Percentiles rank a stretch among this genome's conserved stretches.
phyloP scores from a whole-genome alignment of 495 filamentous ascomycete species.

The Lineolata rhizophorae region DNA sequence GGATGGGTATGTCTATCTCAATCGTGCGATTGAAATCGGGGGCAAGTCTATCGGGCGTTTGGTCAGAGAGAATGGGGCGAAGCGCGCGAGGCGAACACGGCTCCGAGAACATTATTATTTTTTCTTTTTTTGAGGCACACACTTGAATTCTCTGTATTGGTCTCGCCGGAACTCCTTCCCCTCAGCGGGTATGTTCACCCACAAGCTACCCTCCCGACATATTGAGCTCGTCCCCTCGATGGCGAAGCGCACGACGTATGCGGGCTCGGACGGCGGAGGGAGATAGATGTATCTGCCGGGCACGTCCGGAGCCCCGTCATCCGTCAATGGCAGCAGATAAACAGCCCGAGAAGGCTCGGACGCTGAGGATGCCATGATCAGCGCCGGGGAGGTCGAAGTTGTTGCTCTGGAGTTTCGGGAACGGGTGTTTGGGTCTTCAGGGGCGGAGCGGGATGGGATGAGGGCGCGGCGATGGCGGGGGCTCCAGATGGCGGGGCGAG shows the following conservation, averaged over 20 bases:
- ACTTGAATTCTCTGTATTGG: constrained; percentile 74
- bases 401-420: neutral
- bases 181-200: constrained; percentile 77
- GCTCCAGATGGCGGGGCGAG: too few species aligned
- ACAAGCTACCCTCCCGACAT: constrained; percentile 77
- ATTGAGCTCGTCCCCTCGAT: constrained; percentile 95
- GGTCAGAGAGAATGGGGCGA: neutral
- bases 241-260: constrained; percentile 67
- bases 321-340: constrained; percentile 73
- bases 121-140: too few species aligned
- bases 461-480: too few species aligned
- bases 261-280: constrained; percentile 44
- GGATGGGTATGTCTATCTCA: constrained; percentile 70
- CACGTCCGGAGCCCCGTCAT: constrained; percentile 80
- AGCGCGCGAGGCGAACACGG: too few species aligned
- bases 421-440: too few species aligned
- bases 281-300: constrained; percentile 80
- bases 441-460: too few species aligned
- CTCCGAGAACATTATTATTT: too few species aligned
- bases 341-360: constrained; percentile 23
- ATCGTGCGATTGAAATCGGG: constrained; percentile 85
- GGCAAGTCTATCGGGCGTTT: constrained; percentile 35
- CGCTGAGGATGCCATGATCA: neutral
- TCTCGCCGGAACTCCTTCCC: constrained; percentile 52
- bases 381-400: neutral